Base-by-base conservation (phyloP, 495 filamentous ascomycete species). In the Aspergillus campestris region DNA sequence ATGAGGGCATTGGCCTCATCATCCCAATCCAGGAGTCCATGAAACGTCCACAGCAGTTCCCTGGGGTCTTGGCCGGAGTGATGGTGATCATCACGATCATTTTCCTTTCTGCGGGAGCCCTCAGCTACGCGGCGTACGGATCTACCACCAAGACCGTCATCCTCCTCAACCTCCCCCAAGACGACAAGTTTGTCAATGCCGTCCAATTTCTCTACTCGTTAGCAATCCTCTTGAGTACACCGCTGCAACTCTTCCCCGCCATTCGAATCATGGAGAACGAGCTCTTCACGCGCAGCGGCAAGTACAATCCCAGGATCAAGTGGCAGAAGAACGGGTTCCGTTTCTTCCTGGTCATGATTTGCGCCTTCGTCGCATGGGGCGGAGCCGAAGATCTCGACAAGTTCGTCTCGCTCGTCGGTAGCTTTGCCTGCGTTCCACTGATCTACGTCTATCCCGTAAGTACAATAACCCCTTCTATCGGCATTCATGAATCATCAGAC, bases 11-110 rank as follows among this genome's bases (percentile, higher is more conserved):
- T 51, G 92, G 92, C 13, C 77, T 98, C n/a, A 95, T 98, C 65
- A 95, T 98, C 46, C 92, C 92, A 3, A 97, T 98, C 46, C 94
- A 98, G 65, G 87, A 92, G 58, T 92, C 89, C 3, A 98, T 98
- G 92, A 83, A 80, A 57, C 71, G 86, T 38, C 92, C 88, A 1
- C 73, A 80, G 41, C 88, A 94, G 56, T 96, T 98, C 59, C 87
- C 90, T 15, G 76, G 72, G 44, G 87, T 98, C 31, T 79, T 98
- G 41, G 87, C 78, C 30, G 75, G 74, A 44, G 87, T 96, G 44
- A 97, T 97, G 92, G 75, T 96, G 49, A 80, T 95, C 59, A 95
- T 97, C 58, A 89, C 86, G 10, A 71, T 86, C 52, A 77, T 98
- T 51, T 98, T 98, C 69, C 74, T 89, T 43, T 82, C 79, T 44